Evolutionary conservation across 352 stramenopile species (phyloP).

Genomic region (Phytophthora kernoviae): DNA sequence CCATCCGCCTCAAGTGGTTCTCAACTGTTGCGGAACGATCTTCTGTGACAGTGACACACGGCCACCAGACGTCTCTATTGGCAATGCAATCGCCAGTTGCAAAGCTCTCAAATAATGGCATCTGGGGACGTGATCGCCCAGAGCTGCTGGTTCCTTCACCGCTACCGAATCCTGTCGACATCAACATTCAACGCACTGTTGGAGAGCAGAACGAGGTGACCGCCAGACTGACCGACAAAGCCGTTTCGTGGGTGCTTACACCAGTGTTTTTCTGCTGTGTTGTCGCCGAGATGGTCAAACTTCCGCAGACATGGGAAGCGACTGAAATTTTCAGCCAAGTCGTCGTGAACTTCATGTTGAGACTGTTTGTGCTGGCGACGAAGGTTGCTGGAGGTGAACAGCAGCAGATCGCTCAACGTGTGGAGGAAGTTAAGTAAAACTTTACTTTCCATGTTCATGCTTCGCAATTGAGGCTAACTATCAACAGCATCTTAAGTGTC

Average conservation of each 20-base stretch:
- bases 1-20: slow-evolving; percentile 24
- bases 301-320: slow-evolving; percentile 24
- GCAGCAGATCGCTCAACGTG: not conserved
- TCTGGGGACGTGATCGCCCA: not conserved
- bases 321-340: slow-evolving; percentile 46
- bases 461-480: no score
- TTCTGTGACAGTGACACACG: slow-evolving; percentile 9
- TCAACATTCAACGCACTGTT: slow-evolving; percentile 1
- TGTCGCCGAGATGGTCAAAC: slow-evolving; percentile 28
- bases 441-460: not conserved
- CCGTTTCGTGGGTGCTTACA: slow-evolving; percentile 37
- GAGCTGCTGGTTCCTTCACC: slow-evolving; percentile 8
- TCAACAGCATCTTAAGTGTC: no score
- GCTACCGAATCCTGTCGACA: not conserved
- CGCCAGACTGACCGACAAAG: slow-evolving; percentile 26
- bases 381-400: slow-evolving; percentile 1
- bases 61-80: slow-evolving; percentile 1
- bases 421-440: slow-evolving; percentile 12
- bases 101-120: slow-evolving; percentile 2
- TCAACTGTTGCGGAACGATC: slow-evolving; percentile 1
- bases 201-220: slow-evolving; percentile 7
- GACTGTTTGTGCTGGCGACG: slow-evolving; percentile 28
- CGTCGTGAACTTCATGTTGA: slow-evolving; percentile 51
- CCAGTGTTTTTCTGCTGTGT: slow-evolving; percentile 57
- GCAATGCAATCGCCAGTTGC: slow-evolving; percentile 5